These are phyloP conservation scores for Fonsecaea erecta DNA, from an alignment of 2,329 filamentous ascomycete species.

Conservation along the genomic window DNA sequence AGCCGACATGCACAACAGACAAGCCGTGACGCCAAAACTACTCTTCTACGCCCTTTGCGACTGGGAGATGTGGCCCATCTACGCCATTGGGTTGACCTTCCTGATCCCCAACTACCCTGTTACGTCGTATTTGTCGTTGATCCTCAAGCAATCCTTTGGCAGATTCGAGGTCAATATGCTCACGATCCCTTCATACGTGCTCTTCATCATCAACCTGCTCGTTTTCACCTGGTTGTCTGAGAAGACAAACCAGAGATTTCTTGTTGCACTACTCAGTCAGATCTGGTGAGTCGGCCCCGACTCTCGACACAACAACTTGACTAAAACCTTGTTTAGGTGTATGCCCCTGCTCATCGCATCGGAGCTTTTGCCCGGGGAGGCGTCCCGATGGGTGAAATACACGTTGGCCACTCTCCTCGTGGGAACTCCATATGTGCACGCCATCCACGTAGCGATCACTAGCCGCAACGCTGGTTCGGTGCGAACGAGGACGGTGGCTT, in stretches of 20 bases:
- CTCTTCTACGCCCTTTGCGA: conserved; percentile 57
- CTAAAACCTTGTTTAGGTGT: neutral
- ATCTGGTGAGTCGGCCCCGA: conserved; percentile 48
- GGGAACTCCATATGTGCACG: conserved; percentile 61
- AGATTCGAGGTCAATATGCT: conserved; percentile 68
- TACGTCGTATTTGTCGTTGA: conserved; percentile 63
- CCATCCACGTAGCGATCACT: conserved; percentile 53
- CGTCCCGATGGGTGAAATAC: conserved; percentile 58
- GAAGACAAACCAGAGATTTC: conserved; percentile 55
- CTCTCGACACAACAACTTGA: neutral
- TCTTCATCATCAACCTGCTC: conserved; percentile 53
- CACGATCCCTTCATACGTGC: conserved; percentile 56
- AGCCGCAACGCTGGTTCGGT: conserved; percentile 48
- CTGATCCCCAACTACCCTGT: conserved; percentile 38
- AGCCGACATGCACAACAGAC: conserved; percentile 43
- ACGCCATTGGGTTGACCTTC: conserved; percentile 52
- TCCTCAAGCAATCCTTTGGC: conserved; percentile 59
- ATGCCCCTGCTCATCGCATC: conserved; percentile 60
- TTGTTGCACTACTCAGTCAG: conserved; percentile 50
- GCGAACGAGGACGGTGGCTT: conserved; percentile 45
- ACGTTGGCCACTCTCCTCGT: conserved; percentile 57
- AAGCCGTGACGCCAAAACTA: conserved; percentile 50
- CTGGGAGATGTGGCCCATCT: conserved; percentile 61
- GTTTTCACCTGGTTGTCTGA: conserved; percentile 59
- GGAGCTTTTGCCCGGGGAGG: conserved; percentile 50